Base-by-base conservation (phyloP, 768 basidiomycete species). In the Steccherinum ochraceum region DNA sequence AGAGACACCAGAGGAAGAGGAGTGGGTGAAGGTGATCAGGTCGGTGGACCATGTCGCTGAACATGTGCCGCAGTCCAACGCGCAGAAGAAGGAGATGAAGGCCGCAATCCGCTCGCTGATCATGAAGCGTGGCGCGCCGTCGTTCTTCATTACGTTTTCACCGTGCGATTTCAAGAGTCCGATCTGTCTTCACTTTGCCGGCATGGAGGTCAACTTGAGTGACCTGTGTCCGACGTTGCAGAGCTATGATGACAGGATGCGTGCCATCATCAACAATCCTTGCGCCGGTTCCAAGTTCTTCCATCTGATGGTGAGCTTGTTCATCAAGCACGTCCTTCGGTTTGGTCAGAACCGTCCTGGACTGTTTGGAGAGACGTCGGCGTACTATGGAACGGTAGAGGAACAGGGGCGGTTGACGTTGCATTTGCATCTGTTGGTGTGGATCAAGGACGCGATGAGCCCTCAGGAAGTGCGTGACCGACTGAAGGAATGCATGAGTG, bases 121-220 rank as follows among this genome's bases (percentile, higher is more conserved):
- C 24, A 41, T 53, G 18, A 50, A 48, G 21, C 30, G 57, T 19
- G 66, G 68, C 13, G 62, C 67, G 3, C 68, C 69, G 5, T 52
- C 56, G 0, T 72, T 67, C 65, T 73, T 66, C 43, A 65, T 73
- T 0, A 72, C 72, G 1, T 59, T 71, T 44, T 62, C 70, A 1
- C 70, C 70, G 7, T 60, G 66, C 4, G 69, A 70, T 52, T 55
- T 51, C 2, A 53, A 52, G 4, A 63, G 25, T 42, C 42, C 39
- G 2, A 26, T 57, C 7, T 51, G 41, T 19, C 20, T 61, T 12
- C 51, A 56, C 23, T 58, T 47, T 46, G 53, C 58, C n/a, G 60
- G 53, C 10, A 24, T 54, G 4, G 24, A 55, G 1, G 26, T 51
- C 12, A 16, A 53, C 45, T 18, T 53, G 13, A 16, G 3, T 12